Evolutionary conservation across 495 filamentous ascomycete species (phyloP).

Genomic region (Cryomyces antarcticus): DNA sequence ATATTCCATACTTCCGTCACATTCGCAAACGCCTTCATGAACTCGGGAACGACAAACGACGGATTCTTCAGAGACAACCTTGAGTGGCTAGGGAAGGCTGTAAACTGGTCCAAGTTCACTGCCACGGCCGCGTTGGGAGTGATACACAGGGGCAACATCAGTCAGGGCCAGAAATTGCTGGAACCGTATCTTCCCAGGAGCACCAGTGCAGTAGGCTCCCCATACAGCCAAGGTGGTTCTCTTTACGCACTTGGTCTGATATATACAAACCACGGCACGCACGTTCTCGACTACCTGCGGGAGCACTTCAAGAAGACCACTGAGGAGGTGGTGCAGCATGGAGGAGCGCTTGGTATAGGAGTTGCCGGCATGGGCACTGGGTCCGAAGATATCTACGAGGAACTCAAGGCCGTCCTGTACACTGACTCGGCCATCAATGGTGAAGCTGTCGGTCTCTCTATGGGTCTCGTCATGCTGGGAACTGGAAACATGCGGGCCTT

Average conservation of each 20-base stretch:
- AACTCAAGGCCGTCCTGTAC: conserved; percentile 69
- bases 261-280: conserved; percentile 90
- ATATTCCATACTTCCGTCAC: conserved; percentile 97
- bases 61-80: conserved; percentile 94
- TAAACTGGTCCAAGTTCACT: conserved; percentile 99
- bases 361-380: conserved; percentile 97
- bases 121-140: conserved; percentile 93
- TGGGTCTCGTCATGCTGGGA: conserved; percentile 94
- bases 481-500: conserved; percentile 80
- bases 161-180: conserved; percentile 77
- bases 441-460: conserved; percentile 84
- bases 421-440: conserved; percentile 89
- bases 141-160: conserved; percentile 86
- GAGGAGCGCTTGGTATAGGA: conserved; percentile 84
- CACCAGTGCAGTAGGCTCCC: conserved; percentile 50
- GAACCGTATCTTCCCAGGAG: conserved; percentile 84
- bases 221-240: conserved; percentile 89
- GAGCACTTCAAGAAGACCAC: conserved; percentile 68
- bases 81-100: conserved; percentile 95
- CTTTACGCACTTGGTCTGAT: conserved; percentile 92
- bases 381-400: conserved; percentile 74
- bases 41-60: conserved; percentile 94
- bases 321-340: conserved; percentile 93
- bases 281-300: conserved; percentile 74
- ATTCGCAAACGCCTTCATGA: conserved; percentile 97